phyloP scores from a whole-genome alignment of 148 eudicot genomes.

The Nepenthes gracilis region DNA sequence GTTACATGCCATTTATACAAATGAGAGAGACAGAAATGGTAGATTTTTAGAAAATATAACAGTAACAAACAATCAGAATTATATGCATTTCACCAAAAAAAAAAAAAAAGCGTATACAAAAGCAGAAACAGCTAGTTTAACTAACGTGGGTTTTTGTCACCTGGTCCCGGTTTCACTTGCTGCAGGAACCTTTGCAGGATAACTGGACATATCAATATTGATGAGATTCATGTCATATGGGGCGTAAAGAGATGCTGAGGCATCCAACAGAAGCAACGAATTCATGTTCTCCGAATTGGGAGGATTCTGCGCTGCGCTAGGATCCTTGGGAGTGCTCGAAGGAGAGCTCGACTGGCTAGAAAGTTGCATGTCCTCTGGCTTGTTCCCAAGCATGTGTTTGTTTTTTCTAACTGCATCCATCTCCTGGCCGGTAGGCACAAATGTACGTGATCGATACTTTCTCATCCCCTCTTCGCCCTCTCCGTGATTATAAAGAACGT shows the following conservation, averaged over 20 bases:
- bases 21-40: too few species aligned
- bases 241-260: conserved; percentile 33
- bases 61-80: not conserved
- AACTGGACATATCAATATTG: conserved; percentile 60
- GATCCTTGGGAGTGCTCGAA: conserved; percentile 24
- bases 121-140: not conserved
- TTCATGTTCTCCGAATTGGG: conserved; percentile 4
- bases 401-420: conserved; percentile 83
- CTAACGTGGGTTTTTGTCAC: conserved; percentile 18
- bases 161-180: conserved; percentile 34
- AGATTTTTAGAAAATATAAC: not conserved
- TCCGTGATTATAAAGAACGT: conserved; percentile 82
- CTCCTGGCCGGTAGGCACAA: conserved; percentile 92
- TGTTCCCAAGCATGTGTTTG: conserved; percentile 42
- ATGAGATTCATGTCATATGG: conserved; percentile 72
- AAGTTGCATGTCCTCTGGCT: conserved; percentile 56
- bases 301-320: not conserved
- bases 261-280: conserved; percentile 59
- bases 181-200: conserved; percentile 50
- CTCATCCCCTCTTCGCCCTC: conserved; percentile 75
- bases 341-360: conserved; percentile 57
- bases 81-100: too few species aligned
- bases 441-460: conserved; percentile 80
- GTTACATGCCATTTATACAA: too few species aligned
- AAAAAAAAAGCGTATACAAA: not conserved